Base-by-base conservation (phyloP, 495 filamentous ascomycete genomes). In the Halenospora varia region DNA sequence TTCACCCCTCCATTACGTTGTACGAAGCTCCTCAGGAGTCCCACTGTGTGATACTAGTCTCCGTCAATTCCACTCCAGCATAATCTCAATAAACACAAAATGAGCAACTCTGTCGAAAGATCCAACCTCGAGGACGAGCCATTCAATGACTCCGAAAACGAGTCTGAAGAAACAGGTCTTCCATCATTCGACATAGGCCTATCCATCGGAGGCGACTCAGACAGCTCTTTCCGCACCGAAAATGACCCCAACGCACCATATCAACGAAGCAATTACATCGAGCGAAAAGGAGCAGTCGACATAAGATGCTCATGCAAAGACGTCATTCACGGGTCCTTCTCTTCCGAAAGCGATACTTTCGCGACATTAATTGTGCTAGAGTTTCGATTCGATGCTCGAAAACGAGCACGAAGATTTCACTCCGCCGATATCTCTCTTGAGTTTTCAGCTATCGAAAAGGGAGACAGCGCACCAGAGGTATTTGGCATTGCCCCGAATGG, bases 281-380 rank as follows among this genome's bases (percentile, higher is more conserved):
- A 67, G 47, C 66, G 60, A 10, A 58, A 56, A 25, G 66, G 62
- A 22, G 48, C 42, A 1, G 46, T 68, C 45, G 54, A 59, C 47
- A 51, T 66, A 48, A 53, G 54, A 4, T 66, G 66, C 63, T 41
- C 23, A 8, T 13, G 47, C 8, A 44, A 8, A 10, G 65, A 56
- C 20, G 44, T 66, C 15, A 42, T 65, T 8, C 62, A 67, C 60
- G 65, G 65, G 48, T 46, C 46, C 50, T 2, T 57, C 6, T 29
- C 19, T 17, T 51, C 39, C 15, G 49, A 25, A 20, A 29, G 17
- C 35, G 53, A 55, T 9, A 46, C 47, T 1, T 25, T 17, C 9
- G 52, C 55, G 15, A 62, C 58, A 2, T 59, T 68, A 2, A 35
- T 68, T 11, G 59, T 68, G 25, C 54, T 57, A 13, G 57, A 62